Conservation (phyloP, 805 yeast genomes). For the Starmerella floricola region DNA sequence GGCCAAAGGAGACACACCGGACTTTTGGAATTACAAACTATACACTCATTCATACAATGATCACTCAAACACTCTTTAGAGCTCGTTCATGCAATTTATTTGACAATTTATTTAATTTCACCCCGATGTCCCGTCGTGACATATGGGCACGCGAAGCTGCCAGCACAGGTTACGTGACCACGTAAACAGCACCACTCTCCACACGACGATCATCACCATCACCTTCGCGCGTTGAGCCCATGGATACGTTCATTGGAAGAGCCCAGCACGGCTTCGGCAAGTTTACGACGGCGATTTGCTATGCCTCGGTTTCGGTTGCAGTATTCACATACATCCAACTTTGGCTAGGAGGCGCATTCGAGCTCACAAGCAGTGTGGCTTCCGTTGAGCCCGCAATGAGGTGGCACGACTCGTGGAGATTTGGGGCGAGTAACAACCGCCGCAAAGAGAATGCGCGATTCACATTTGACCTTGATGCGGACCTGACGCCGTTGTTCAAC, state of each 20-base stretch:
- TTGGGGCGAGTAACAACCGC: constrained; percentile 53
- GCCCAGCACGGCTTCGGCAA: constrained; percentile 28
- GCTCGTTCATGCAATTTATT: no score
- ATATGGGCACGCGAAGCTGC: no score
- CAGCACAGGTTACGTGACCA: no score
- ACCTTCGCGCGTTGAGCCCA: constrained; percentile 9
- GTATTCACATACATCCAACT: constrained; percentile 24
- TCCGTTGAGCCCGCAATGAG: constrained; percentile 19
- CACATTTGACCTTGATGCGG: constrained; percentile 58
- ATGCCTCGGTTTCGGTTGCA: constrained; percentile 26
- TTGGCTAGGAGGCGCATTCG: constrained; percentile 22
- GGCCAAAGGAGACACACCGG: no score
- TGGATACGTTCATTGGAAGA: constrained; percentile 29
- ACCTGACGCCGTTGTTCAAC: constrained; percentile 69
- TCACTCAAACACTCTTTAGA: no score
- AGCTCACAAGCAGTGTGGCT: constrained; percentile 14
- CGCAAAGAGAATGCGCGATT: constrained; percentile 69
- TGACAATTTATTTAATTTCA: background rate
- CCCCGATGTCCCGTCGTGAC: no score
- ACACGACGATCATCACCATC: background rate
- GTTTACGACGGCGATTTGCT: constrained; percentile 26
- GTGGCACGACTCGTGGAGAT: constrained; percentile 33
- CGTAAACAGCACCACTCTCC: no score
- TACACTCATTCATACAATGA: no score
- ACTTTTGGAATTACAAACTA: no score